phyloP scores from a whole-genome alignment of 768 basidiomycete species.

The Piloderma croceum region DNA sequence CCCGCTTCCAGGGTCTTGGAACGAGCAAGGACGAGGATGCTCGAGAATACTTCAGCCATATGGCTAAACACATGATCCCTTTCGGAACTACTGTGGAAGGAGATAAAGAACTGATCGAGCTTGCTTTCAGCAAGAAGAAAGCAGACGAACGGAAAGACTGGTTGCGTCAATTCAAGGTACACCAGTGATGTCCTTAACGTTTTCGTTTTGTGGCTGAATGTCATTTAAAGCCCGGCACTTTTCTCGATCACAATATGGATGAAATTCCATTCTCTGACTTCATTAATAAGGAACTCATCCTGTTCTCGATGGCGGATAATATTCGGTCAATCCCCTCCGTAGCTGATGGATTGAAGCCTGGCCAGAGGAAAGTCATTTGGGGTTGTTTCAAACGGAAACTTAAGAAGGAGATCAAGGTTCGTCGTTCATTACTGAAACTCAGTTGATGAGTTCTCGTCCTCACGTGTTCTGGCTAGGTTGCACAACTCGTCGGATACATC shows the following conservation, averaged over 20 bases:
- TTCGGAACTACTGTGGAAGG: slow-evolving; percentile 77
- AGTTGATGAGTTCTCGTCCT: background rate
- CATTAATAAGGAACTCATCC: slow-evolving; percentile 94
- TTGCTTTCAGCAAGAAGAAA: slow-evolving; percentile 99
- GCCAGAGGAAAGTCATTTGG: slow-evolving; percentile 96
- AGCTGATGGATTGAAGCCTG: slow-evolving; percentile 93
- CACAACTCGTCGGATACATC: slow-evolving; percentile 93
- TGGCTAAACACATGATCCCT: slow-evolving; percentile 91
- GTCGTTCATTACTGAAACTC: background rate
- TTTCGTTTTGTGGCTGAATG: too few relatives aligned
- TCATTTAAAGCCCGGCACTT: slow-evolving; percentile 76
- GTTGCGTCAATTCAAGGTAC: slow-evolving; percentile 86
- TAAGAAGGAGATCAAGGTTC: slow-evolving; percentile 85
- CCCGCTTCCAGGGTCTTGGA: slow-evolving; percentile 97
- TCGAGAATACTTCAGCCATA: slow-evolving; percentile 86
- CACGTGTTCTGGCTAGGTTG: slow-evolving; percentile 48
- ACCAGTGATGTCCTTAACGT: too few relatives aligned
- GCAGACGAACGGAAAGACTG: slow-evolving; percentile 98
- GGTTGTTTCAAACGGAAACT: slow-evolving; percentile 93
- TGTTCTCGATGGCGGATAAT: slow-evolving; percentile 99
- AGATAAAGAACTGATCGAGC: slow-evolving; percentile 86
- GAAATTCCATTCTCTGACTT: slow-evolving; percentile 90
- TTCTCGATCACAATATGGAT: slow-evolving; percentile 79
- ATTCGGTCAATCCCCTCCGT: slow-evolving; percentile 95
- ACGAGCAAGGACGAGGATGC: slow-evolving; percentile 88